Conservation (phyloP, 805 yeast species). For the Ogataea henricii region DNA sequence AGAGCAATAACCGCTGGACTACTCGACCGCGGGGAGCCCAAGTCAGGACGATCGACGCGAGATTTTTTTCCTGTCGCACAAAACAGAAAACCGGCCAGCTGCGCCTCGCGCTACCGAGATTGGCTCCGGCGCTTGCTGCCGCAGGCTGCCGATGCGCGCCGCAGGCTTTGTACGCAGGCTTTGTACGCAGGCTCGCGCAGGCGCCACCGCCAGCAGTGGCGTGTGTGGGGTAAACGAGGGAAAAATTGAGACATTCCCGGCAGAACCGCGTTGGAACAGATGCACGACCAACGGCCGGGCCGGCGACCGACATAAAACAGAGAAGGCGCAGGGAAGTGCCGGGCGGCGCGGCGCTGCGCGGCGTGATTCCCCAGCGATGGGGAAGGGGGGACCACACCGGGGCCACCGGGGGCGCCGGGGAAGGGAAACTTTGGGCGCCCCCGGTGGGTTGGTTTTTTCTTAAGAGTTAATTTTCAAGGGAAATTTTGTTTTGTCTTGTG, state of each 20-base stretch:
- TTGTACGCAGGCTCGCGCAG: neutral
- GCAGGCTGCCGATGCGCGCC: neutral
- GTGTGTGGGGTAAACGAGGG: slow-evolving; percentile 5
- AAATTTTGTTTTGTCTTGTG: neutral
- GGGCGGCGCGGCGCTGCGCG: neutral
- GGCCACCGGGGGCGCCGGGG: neutral
- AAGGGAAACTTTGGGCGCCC: neutral
- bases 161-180: neutral
- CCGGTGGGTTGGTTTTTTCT: neutral
- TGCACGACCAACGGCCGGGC: slow-evolving; percentile 4
- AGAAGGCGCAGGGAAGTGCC: slow-evolving; percentile 1
- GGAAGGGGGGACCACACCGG: neutral
- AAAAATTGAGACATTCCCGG: slow-evolving; percentile 3
- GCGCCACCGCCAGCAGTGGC: neutral
- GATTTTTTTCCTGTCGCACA: neutral
- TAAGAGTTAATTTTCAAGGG: neutral
- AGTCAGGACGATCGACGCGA: slow-evolving; percentile 1
- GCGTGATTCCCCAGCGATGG: neutral
- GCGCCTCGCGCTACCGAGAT: slow-evolving; percentile 1
- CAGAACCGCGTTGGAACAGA: neutral
- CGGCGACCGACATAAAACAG: slow-evolving; percentile 1
- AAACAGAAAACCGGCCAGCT: neutral
- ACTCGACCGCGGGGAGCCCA: no score
- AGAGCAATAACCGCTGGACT: neutral
- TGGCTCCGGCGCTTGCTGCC: slow-evolving; percentile 1